Evolutionary conservation across 805 yeast genomes (phyloP), one percentile per base, ranked within the genome.

Genomic region (Candida suzukii): DNA sequence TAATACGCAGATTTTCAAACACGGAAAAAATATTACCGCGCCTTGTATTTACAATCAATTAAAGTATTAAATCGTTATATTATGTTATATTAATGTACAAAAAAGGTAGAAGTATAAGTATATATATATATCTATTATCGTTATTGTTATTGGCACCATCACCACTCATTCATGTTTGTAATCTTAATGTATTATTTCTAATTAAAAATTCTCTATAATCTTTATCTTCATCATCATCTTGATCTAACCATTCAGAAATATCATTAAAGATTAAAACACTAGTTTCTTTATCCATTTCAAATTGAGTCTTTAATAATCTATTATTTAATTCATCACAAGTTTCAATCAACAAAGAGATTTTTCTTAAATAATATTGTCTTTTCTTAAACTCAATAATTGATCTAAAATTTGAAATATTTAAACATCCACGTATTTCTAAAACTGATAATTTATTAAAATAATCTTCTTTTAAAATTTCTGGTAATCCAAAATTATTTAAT

Each of bases 321-420:
- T 63, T 55, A 52, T 81, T 81, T 36, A 87, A 64, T 3, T 67
- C 59, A 52, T 86, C 95, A 58, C 96, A 87, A 19, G 88, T 80
- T 59, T 88, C 96, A 27, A 88, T 70, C 31, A 88, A 58, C 5
- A 88, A 70, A 2, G 76, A 67, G 16, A 71, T 62, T 2, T 71
- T 73, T 29, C 61, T 55, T 21, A 49, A 42, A 11, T n/a, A n/a
- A n/a, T 37, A 38, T 49, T 73, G 80, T 45, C 75, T 60, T 40
- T 75, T 60, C 55, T 80, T 83, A 67, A 79, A 87, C 46, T 72
- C 73, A n/a, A 85, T 80, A 2, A 88, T 59, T 2, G 90, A 81
- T 36, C 63, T 68, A 58, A 83, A 66, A 42, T 82, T 69, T 2
- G 78, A 73, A 33, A 88, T 60, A 11, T 70, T 70, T 2, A 67